Evolutionary conservation across 352 stramenopile genomes (phyloP), one percentile per base, ranked within the genome.

Genomic region (Phytophthora cryptogea): DNA sequence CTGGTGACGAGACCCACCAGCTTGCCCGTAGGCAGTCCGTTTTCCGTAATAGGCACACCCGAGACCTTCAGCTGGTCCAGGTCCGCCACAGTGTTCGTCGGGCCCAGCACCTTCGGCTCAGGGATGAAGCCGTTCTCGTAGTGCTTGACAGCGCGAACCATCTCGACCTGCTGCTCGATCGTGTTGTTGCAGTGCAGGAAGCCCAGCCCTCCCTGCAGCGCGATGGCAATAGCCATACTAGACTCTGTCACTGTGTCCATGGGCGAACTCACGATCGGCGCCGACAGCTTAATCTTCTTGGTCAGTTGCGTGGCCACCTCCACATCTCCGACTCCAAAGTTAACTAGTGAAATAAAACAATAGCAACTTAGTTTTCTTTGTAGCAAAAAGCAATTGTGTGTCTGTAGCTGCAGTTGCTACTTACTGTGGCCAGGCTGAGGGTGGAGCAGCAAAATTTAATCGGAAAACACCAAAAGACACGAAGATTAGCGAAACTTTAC

Each of bases 211-310:
- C 97, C 97, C 66, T 99, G 95, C 14, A 99, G 79, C 13, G 97
- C 97, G 80, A 99, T 99, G 20, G 88, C 86, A 55, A 99, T 99
- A 20, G 97, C 97, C 97, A 99, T 99, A 52, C 92, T 86, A 33
- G 93, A 78, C 71, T 99, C 97, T 17, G 97, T 99, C 32, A 99
- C 97, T 16, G 97, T 99, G 82, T 99, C 97, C 97, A 99, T 99
- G 2, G 97, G 97, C 43, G 95, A 99, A 16, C 92, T 98, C 33
- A 99, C 93, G 50, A 99, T 95, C 10, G 97, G 96, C 41, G 84
- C 68, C 40, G 97, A 90, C 46, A 99, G 68, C 32, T 66, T 87
- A 68, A 99, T 99, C 66, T 96, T 98, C 68, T 83, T 90, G 32
- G 91, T 89, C 43, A 94, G 47, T 8, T 68, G 72, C 13, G 94